Base-by-base conservation (phyloP, 2,329 filamentous ascomycete genomes). In the Colletotrichum scovillei region DNA sequence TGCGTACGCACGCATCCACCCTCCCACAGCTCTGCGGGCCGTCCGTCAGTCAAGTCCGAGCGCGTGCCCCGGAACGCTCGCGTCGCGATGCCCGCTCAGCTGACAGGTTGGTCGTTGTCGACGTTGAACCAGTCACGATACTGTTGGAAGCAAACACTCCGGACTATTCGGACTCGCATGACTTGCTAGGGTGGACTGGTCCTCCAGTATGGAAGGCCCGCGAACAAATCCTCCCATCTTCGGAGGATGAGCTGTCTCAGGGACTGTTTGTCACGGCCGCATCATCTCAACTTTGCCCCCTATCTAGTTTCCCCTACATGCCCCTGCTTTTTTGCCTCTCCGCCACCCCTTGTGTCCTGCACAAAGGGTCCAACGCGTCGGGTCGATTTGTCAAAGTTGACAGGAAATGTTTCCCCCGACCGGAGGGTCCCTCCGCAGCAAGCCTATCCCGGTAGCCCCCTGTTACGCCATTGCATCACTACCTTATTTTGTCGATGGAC, bases 101-200 rank as follows among this genome's bases (percentile, higher is more conserved):
- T 59, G 59, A 30, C 53, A 32, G 67, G 14, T 24, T 53, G 55
- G 46, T 26, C 59, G 65, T 22, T 42, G 60, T 38, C 30, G 16
- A 26, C 30, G n/a, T 32, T 49, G 16, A 5, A 35, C 11, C 32
- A 35, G 16, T 56, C 24, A 49, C 57, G 38, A 32, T 38, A 14
- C 35, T 26, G n/a, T 35, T 57, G 60, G 28, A 16, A 46, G 64
- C 71, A 19, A 22, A 12, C 30, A 30, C 30, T 67, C 66, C 62
- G 38, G 72, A 70, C 58, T 8, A 3, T 60, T 73, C 69, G 69
- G 64, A 70, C 60, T 73, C 66, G 70, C 70, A 73, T 70, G 60
- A 28, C 59, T 69, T 70, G 59, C 66, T 59, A 5, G 60, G n/a
- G 14, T 9, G 30, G 38, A 42, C 28, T 24, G 46, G 22, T 49